Base-by-base conservation (phyloP, 805 yeast genomes). In the Crinitomyces ghanaensis region DNA sequence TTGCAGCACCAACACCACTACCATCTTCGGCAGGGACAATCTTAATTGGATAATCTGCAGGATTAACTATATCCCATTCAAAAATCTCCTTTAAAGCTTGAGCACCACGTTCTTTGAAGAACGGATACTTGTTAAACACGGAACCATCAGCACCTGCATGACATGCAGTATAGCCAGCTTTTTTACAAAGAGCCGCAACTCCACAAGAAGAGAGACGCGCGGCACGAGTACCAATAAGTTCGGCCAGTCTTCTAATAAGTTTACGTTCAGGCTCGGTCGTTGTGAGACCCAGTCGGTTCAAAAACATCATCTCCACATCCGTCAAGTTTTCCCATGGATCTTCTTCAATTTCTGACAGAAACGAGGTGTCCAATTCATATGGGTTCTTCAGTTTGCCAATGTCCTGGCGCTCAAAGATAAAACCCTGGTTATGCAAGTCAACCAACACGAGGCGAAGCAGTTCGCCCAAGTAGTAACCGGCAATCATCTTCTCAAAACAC, bases 91-190 rank as follows among this genome's bases (percentile, higher is more conserved):
- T 74, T 55, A 88, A 70, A 38, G 82, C 95, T 53, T 69, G 68
- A 31, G 93, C 93, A 22, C 94, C 95, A 54, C 95, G 73, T 52
- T 77, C 77, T 59, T 77, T 72, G 72, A 88, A 88, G 37, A 76
- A 79, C 33, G 98, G 97, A 65, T 88, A 91, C 62, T 70, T 80
- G 72, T 85, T 84, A 70, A 68, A 83, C 25, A 88, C 97, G 8
- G 95, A 84, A 43, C 98, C 97, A 56, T 88, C 98, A 42, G 95
- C 94, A 35, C 97, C 98, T 60, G 86, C 83, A 53, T 84, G 85
- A 26, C 77, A 68, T 44, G 62, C 60, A 19, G 46, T 56, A 66
- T 76, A 72, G 38, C 74, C 75, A 68, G 88, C 77, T 75, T 85
- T 85, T 56, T 76, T 70, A 58, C 88, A 78, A 52, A 88, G 77